Base-by-base conservation (phyloP, 2,329 filamentous ascomycete species). In the Onygenales sp. region DNA sequence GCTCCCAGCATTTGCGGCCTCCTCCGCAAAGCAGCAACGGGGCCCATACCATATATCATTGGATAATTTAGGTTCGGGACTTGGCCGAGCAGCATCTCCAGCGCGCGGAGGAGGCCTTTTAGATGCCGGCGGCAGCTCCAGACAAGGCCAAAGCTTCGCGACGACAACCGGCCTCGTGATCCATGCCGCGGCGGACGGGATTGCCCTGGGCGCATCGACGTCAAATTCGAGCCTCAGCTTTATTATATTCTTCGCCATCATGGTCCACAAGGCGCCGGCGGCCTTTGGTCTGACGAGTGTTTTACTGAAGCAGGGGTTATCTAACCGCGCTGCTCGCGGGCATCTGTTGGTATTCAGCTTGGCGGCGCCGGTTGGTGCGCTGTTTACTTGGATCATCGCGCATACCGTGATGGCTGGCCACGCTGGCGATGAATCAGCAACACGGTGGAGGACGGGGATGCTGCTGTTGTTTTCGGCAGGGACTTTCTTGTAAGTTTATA, bases 231-330 rank as follows among this genome's bases (percentile, higher is more conserved):
- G 86, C 54, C 74, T 98, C 9, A 89, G 88, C 38, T 83, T 97
- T 56, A 88, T 98, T 61, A 89, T 98, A 41, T 98, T 98, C 69
- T 72, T 95, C 42, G 93, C 93, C 9, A 93, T 98, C 61, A 94
- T 98, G 87, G 82, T 97, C 5, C 93, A 98, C 71, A 98, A 97
- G 73, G 92, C 90, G 1, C 92, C 91, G 0, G 93, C 93, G 1
- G 91, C 93, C 0, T 98, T 98, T 72, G 93, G 93, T 0, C 74
- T 98, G 47, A 97, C 92, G 0, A 91, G 90, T 1, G 82, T 96
- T 2, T 73, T 98, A 46, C 76, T 98, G 46, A 94, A 92, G 68
- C 90, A 96, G 66, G 93, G 93, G 0, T 75, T 97, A 0, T 89
- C 87, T 10, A 97, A 94, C 69, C 83, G 92, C 43, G 85, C 84